Conservation (phyloP, 331 rosid species). For the Saraca asoca region DNA sequence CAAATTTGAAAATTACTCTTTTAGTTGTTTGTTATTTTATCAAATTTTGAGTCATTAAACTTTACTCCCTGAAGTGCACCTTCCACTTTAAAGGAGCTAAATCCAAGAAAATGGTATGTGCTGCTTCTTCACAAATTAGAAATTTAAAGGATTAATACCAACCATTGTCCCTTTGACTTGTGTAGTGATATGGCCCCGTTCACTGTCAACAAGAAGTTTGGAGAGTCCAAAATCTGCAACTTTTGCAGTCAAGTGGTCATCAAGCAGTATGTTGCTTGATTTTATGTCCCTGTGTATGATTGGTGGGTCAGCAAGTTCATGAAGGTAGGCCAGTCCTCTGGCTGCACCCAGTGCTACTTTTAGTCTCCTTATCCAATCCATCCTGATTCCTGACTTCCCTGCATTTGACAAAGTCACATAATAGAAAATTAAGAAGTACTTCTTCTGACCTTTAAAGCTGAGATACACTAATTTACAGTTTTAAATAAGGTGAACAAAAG, state of each 20-base stretch:
- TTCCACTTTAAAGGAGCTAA: neutral
- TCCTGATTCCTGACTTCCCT: constrained; percentile 56
- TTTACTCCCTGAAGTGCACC: too few relatives aligned
- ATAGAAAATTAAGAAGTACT: constrained; percentile 11
- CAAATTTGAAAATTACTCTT: too few relatives aligned
- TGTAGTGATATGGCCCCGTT: constrained; percentile 79
- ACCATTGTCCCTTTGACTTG: constrained; percentile 98
- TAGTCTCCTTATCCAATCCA: constrained; percentile 59
- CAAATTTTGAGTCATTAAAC: too few relatives aligned
- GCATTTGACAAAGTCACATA: constrained; percentile 23
- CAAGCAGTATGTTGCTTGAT: constrained; percentile 78
- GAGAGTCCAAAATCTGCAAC: constrained; percentile 97
- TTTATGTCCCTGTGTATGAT: constrained; percentile 80
- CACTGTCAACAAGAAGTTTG: constrained; percentile 73
- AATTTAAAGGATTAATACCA: constrained; percentile 37
- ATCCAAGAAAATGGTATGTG: neutral
- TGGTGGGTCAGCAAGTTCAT: constrained; percentile 59
- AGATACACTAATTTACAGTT: too few relatives aligned
- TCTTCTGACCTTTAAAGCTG: neutral
- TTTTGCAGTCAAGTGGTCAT: constrained; percentile 66
- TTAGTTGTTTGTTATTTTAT: too few relatives aligned
- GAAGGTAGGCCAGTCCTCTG: constrained; percentile 55
- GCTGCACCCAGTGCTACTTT: constrained; percentile 52
- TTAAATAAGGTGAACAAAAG: too few relatives aligned
- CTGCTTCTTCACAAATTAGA: neutral